Evolutionary conservation across 768 basidiomycete species (phyloP).

Genomic region (Boletus pseudopeckii): DNA sequence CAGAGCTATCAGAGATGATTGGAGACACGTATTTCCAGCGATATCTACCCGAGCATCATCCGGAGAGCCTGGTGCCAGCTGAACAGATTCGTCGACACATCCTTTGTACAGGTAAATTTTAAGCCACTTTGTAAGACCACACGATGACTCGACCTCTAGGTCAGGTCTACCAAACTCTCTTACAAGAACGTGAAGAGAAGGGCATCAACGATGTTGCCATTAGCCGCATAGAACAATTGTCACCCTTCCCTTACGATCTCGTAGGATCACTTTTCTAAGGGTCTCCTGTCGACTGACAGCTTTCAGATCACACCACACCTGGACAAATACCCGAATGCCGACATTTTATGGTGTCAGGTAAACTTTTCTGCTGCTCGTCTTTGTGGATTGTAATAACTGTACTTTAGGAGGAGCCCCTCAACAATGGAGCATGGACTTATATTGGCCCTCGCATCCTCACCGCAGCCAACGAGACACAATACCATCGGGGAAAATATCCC

Average conservation of each 20-base stretch:
- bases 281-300: constrained; percentile 3
- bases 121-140: not conserved
- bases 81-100: constrained; percentile 91
- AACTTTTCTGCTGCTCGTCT: not conserved
- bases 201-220: constrained; percentile 94
- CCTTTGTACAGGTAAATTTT: constrained; percentile 67
- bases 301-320: constrained; percentile 83
- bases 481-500: constrained; percentile 91
- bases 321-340: constrained; percentile 95
- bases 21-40: constrained; percentile 90
- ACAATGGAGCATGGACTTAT: constrained; percentile 98
- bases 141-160: constrained; percentile 40
- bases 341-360: constrained; percentile 89
- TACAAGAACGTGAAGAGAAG: constrained; percentile 86
- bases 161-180: constrained; percentile 89
- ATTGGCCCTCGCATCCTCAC: constrained; percentile 92
- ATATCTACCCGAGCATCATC: constrained; percentile 82
- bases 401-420: constrained; percentile 84
- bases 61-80: constrained; percentile 67
- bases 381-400: constrained; percentile 1
- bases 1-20: constrained; percentile 81
- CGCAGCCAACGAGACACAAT: constrained; percentile 83
- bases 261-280: constrained; percentile 40
- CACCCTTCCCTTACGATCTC: constrained; percentile 96
- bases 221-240: constrained; percentile 90